Conservation (phyloP, 306 rosid species). For the Cicer pinnatifidum region DNA sequence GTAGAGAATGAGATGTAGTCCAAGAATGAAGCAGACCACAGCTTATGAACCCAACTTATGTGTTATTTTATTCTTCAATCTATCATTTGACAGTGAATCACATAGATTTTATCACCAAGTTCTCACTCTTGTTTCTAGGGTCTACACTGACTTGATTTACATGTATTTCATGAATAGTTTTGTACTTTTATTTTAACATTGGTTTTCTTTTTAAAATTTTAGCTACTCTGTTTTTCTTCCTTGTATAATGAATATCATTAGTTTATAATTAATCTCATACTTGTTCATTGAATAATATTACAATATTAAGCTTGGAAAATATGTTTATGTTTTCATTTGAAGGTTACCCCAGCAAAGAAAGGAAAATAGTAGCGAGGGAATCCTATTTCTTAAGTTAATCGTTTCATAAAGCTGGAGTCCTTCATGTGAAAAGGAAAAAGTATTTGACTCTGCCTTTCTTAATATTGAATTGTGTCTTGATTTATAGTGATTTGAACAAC, state of each 20-base stretch:
- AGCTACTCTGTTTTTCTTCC: too few species aligned
- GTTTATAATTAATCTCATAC: neutral
- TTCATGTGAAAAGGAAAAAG: too few species aligned
- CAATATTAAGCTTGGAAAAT: too few species aligned
- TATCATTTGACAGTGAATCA: neutral
- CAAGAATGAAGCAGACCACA: neutral
- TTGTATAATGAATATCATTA: neutral
- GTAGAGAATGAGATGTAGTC: neutral
- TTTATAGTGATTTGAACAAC: too few species aligned
- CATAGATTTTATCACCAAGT: neutral
- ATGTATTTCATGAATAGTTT: too few species aligned
- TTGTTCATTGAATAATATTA: neutral
- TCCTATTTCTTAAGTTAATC: too few species aligned
- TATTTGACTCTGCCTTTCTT: too few species aligned
- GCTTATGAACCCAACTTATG: neutral
- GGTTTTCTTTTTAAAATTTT: neutral
- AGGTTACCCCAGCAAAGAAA: too few species aligned
- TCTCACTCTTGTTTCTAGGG: neutral
- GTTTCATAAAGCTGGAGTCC: too few species aligned
- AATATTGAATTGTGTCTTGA: too few species aligned
- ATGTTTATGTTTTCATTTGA: too few species aligned
- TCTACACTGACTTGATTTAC: neutral
- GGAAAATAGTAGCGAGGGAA: too few species aligned
- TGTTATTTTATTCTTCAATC: neutral
- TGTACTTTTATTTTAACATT: neutral